phyloP scores from a whole-genome alignment of 2,329 filamentous ascomycete genomes.

The Ceratocystis smalleyi region DNA sequence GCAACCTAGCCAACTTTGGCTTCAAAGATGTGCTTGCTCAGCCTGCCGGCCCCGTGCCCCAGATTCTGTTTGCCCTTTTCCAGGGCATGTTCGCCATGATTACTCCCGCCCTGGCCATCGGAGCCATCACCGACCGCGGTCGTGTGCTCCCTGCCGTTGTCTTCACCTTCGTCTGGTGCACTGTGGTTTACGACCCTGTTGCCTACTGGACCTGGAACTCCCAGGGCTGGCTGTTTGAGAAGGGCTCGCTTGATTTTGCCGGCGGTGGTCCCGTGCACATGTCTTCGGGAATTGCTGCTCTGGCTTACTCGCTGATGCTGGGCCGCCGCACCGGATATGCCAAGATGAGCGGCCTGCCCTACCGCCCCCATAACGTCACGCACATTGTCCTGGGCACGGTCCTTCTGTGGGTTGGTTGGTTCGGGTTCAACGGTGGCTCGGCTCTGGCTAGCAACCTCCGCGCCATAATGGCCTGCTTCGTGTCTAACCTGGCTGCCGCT shows the following conservation, averaged over 20 bases:
- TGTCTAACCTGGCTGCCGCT: slow-evolving; percentile 75
- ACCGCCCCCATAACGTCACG: slow-evolving; percentile 59
- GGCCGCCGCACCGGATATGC: slow-evolving; percentile 51
- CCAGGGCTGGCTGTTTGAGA: slow-evolving; percentile 53
- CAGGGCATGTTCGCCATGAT: slow-evolving; percentile 83
- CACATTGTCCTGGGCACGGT: slow-evolving; percentile 59
- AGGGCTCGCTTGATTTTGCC: slow-evolving; percentile 59
- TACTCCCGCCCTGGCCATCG: slow-evolving; percentile 48
- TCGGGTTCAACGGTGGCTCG: slow-evolving; percentile 84
- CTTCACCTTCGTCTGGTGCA: slow-evolving; percentile 58
- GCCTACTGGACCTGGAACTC: slow-evolving; percentile 68
- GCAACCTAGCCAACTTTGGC: slow-evolving; percentile 66
- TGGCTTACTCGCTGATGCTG: slow-evolving; percentile 59
- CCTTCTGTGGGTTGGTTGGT: slow-evolving; percentile 86
- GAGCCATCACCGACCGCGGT: slow-evolving; percentile 45
- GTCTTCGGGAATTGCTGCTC: slow-evolving; percentile 52
- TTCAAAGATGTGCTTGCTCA: slow-evolving; percentile 61
- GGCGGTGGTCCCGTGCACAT: slow-evolving; percentile 64
- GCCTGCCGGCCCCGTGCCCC: slow-evolving; percentile 56
- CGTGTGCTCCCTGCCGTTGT: slow-evolving; percentile 45
- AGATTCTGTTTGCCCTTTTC: slow-evolving; percentile 71
- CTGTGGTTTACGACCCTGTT: slow-evolving; percentile 56
- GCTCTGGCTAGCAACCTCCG: slow-evolving; percentile 71
- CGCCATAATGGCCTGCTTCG: slow-evolving; percentile 75
- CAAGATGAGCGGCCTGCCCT: slow-evolving; percentile 45